Evolutionary conservation across 495 filamentous ascomycete genomes (phyloP), one percentile per base, ranked within the genome.

Genomic region (Podospora didyma): DNA sequence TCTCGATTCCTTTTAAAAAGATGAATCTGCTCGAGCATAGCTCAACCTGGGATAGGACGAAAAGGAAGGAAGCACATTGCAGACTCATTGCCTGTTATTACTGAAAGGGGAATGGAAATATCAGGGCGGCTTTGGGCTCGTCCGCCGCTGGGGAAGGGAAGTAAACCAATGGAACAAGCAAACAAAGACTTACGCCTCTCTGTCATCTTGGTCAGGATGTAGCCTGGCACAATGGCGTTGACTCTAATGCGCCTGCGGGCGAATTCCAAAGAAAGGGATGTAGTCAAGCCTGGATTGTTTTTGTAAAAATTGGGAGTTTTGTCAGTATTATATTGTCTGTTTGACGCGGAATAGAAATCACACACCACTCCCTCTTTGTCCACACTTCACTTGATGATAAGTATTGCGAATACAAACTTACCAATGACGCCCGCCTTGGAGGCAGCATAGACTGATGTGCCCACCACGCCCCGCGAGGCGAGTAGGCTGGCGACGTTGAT

Each of bases 151-250:
- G n/a, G n/a, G n/a, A n/a, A n/a, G n/a, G n/a, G n/a, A n/a, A n/a
- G n/a, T n/a, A n/a, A n/a, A n/a, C n/a, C n/a, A n/a, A n/a, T n/a
- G n/a, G n/a, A n/a, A n/a, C n/a, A n/a, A n/a, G n/a, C 17, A 14
- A 12, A 34, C 6, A 20, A 21, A 42, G 35, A 46, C 28, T 51
- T 39, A 68, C 75, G 57, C 73, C 89, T 77, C 57, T 79, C 67
- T 48, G 86, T 88, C 89, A 95, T 92, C 5, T 82, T 78, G 6
- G 89, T 92, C 22, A 85, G 74, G 55, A 94, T 87, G 72, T 91
- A 95, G 14, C 90, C 90, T 1, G 90, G 90, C n/a, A 90, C 66
- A 54, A 96, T 84, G 4, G 83, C 87, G 71, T 95, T 96, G 26
- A 88, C 87, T 17, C 90, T 75, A 48, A 93, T 77, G 10, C 79